Percentiles rank a stretch among this genome's conserved stretches.
These are phyloP conservation scores for Gelatoporia subvermispora DNA, from an alignment of 768 basidiomycete genomes.

Conservation along the genomic window DNA sequence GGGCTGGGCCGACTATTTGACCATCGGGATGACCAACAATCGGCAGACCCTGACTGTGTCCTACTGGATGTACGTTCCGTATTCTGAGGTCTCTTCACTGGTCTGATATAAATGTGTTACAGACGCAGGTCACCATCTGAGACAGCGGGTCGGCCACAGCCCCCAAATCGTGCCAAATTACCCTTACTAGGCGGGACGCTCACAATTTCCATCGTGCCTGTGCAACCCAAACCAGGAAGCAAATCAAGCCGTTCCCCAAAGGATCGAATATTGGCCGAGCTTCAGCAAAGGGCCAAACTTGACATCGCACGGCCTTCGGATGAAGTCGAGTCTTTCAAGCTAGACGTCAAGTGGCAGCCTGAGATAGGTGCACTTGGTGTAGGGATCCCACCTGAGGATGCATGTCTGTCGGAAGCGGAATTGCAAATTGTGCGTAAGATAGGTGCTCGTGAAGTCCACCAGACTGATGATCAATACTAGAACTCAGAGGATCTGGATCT, in stretches of 20 bases:
- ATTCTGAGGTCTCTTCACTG: background rate
- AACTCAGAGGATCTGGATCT: slow-evolving; percentile 70
- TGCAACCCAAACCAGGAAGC: slow-evolving; percentile 33
- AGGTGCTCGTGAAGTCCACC: background rate
- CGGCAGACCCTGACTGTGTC: slow-evolving; percentile 64
- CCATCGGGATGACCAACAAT: slow-evolving; percentile 63
- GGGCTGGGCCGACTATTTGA: slow-evolving; percentile 80
- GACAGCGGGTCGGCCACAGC: slow-evolving; percentile 25
- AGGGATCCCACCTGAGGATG: slow-evolving; percentile 44
- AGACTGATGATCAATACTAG: slow-evolving; percentile 29
- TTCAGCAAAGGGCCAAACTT: slow-evolving; percentile 63
- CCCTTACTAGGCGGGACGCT: slow-evolving; percentile 69
- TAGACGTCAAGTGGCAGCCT: slow-evolving; percentile 78
- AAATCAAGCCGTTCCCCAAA: slow-evolving; percentile 51
- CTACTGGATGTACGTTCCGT: slow-evolving; percentile 76
- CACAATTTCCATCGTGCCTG: slow-evolving; percentile 64
- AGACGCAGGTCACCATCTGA: slow-evolving; percentile 36
- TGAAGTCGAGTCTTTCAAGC: slow-evolving; percentile 62
- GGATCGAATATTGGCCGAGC: slow-evolving; percentile 50
- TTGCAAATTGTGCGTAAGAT: slow-evolving; percentile 52
- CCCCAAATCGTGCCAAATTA: slow-evolving; percentile 32
- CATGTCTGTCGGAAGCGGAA: slow-evolving; percentile 34
- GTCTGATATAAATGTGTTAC: slow-evolving; percentile 1
- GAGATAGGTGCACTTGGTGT: slow-evolving; percentile 63
- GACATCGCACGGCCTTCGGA: slow-evolving; percentile 58